Evolutionary conservation across 2,329 filamentous ascomycete genomes (phyloP).

Genomic region (Tolypocladium pustulatum): DNA sequence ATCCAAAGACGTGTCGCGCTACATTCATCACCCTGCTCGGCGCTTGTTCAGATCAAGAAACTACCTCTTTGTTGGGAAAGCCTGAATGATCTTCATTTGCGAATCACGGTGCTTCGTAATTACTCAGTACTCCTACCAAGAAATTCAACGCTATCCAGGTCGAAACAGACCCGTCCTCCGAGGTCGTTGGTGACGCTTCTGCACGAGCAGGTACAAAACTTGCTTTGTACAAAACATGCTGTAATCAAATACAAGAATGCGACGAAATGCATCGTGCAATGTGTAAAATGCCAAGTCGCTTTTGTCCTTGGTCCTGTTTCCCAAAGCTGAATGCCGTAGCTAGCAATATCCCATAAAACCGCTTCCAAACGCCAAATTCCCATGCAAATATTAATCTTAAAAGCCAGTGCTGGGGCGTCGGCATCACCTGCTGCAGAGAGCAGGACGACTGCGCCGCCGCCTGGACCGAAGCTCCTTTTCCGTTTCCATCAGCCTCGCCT

Average conservation of each 20-base stretch:
- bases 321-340: background rate
- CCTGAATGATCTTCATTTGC: background rate
- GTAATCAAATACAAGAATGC: background rate
- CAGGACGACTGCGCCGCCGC: constrained; percentile 34
- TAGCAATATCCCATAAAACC: background rate
- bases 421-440: constrained; percentile 14
- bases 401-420: background rate
- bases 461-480: constrained; percentile 47
- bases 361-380: constrained; percentile 2
- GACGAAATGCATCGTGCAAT: background rate
- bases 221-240: background rate
- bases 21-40: background rate
- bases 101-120: background rate
- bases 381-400: constrained; percentile 1
- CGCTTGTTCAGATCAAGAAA: background rate
- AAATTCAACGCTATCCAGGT: background rate
- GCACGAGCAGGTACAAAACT: background rate
- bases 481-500: constrained; percentile 48
- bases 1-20: background rate
- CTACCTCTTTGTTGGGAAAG: background rate
- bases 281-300: background rate
- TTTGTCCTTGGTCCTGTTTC: background rate
- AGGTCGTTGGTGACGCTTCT: background rate
- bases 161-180: background rate
- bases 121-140: background rate